Percentiles rank a stretch among this genome's conserved stretches.
Conservation (phyloP, 1,284 basidiomycete species). For the Cryptococcus floricola region DNA sequence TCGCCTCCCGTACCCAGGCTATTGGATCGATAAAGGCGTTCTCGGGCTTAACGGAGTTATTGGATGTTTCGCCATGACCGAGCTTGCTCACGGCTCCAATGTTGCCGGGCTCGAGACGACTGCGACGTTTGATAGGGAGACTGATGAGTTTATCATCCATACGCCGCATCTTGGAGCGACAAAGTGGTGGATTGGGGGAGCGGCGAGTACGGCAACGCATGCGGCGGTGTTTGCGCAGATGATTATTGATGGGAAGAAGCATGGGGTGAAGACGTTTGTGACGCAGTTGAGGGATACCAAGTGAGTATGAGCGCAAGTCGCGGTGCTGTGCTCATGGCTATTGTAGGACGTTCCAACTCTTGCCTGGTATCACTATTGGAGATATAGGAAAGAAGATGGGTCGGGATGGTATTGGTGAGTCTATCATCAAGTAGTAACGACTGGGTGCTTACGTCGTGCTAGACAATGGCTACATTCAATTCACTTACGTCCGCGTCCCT, state of each 20-base stretch:
- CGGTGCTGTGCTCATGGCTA: slow-evolving; percentile 9
- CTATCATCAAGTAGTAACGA: background rate
- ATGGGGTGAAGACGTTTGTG: slow-evolving; percentile 59
- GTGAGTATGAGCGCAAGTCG: slow-evolving; percentile 31
- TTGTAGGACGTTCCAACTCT: slow-evolving; percentile 48
- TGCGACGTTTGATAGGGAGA: slow-evolving; percentile 54
- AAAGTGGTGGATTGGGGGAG: slow-evolving; percentile 59
- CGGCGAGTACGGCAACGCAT: slow-evolving; percentile 58
- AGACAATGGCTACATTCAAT: slow-evolving; percentile 54
- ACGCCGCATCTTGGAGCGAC: slow-evolving; percentile 55
- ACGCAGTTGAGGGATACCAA: slow-evolving; percentile 56
- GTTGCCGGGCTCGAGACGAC: slow-evolving; percentile 59
- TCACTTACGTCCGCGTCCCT: slow-evolving; percentile 58
- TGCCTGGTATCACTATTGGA: slow-evolving; percentile 57
- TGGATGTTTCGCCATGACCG: slow-evolving; percentile 59
- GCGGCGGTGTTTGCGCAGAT: slow-evolving; percentile 58
- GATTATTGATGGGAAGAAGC: slow-evolving; percentile 54
- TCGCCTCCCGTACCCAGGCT: slow-evolving; percentile 33
- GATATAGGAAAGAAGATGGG: slow-evolving; percentile 62
- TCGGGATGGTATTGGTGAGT: slow-evolving; percentile 53
- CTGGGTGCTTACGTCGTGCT: background rate
- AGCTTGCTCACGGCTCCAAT: slow-evolving; percentile 54
- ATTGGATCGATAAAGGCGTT: slow-evolving; percentile 57
- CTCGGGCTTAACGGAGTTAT: slow-evolving; percentile 56
- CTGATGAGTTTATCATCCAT: slow-evolving; percentile 58